These are phyloP conservation scores for Vigna hirtella DNA, from an alignment of 306 rosid genomes.

Conservation along the genomic window DNA sequence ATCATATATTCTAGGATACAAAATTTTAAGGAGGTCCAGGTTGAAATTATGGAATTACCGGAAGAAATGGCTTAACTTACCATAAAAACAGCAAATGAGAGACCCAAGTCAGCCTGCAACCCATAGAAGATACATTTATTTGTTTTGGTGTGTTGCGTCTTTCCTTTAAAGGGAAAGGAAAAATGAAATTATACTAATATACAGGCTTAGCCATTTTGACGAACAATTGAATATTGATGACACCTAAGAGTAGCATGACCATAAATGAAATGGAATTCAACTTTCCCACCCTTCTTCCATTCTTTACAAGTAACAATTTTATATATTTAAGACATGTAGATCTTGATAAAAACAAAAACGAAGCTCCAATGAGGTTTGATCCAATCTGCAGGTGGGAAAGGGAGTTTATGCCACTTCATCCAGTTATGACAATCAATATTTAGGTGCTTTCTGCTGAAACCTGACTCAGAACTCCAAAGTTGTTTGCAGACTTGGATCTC, in stretches of 20 bases:
- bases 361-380: constrained; percentile 44
- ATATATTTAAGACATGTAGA: constrained; percentile 41
- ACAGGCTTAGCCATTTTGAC: constrained; percentile 49
- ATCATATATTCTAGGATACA: too few species aligned
- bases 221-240: constrained; percentile 45
- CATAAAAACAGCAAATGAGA: not conserved
- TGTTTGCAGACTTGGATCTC: constrained; percentile 70
- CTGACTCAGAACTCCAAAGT: constrained; percentile 50
- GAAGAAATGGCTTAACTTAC: too few species aligned
- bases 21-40: too few species aligned
- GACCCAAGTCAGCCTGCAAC: not conserved
- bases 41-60: too few species aligned
- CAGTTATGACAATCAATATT: constrained; percentile 34
- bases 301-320: constrained; percentile 31
- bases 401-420: constrained; percentile 22
- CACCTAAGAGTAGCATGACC: constrained; percentile 42
- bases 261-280: constrained; percentile 40
- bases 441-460: constrained; percentile 56
- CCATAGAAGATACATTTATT: not conserved
- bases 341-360: constrained; percentile 51
- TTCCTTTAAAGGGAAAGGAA: not conserved
- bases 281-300: not conserved
- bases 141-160: not conserved
- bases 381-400: constrained; percentile 35
- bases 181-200: constrained; percentile 16